Conservation (phyloP, 495 filamentous ascomycete genomes). For the Filosporella fistucella region DNA sequence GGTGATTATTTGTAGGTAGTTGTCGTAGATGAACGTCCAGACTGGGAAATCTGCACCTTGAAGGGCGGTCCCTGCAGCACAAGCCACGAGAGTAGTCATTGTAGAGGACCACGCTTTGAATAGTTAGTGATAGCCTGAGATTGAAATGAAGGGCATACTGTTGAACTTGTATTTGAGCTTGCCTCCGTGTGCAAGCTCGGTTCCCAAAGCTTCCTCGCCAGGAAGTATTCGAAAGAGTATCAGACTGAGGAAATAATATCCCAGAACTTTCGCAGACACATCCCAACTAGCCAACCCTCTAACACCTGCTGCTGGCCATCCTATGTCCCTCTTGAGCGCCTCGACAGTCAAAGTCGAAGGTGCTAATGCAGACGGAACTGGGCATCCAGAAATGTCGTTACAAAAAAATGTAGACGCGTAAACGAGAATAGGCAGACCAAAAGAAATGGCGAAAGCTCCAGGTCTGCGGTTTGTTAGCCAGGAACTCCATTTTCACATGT, state of each 20-base stretch:
- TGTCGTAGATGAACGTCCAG: conserved; percentile 91
- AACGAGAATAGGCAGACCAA: conserved; percentile 70
- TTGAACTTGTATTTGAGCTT: conserved; percentile 88
- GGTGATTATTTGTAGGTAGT: conserved; percentile 81
- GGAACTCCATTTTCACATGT: conserved; percentile 3
- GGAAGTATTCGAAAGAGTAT: conserved; percentile 75
- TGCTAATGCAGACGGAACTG: conserved; percentile 75
- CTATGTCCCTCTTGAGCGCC: conserved; percentile 68
- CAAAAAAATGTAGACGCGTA: conserved; percentile 79
- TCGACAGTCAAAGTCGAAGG: conserved; percentile 68
- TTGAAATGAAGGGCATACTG: conserved; percentile 22
- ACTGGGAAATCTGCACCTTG: conserved; percentile 79
- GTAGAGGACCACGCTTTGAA: conserved; percentile 70
- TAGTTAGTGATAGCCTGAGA: conserved; percentile 6
- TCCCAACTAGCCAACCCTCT: conserved; percentile 56
- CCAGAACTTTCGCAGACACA: conserved; percentile 60
- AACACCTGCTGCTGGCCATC: conserved; percentile 69
- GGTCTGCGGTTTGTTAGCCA: conserved; percentile 46
- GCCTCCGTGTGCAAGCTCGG: conserved; percentile 63
- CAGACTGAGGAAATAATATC: conserved; percentile 76
- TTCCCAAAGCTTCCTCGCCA: conserved; percentile 66
- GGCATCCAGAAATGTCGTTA: conserved; percentile 90
- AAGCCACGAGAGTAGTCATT: conserved; percentile 59
- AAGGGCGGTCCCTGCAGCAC: conserved; percentile 66
- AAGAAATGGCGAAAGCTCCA: conserved; percentile 68